Evolutionary conservation across 805 yeast genomes (phyloP).

Genomic region (Ogataea pini): DNA sequence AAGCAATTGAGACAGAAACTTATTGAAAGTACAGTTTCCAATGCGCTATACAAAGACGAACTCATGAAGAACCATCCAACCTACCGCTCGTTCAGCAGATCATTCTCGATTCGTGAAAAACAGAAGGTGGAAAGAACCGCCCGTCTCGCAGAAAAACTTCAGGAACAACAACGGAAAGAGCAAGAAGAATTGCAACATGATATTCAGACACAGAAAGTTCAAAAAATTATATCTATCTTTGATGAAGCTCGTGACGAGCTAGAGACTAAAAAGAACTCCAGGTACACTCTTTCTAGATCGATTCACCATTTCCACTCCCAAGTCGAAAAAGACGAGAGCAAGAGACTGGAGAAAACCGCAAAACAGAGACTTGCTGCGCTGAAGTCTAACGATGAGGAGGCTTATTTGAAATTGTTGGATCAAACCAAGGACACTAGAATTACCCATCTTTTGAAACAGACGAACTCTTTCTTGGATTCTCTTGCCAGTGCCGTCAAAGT

Average conservation of each 20-base stretch:
- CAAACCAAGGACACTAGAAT: conserved; percentile 87
- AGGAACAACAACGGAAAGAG: conserved; percentile 68
- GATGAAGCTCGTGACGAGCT: conserved; percentile 34
- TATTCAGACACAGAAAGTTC: conserved; percentile 51
- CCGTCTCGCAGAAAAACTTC: conserved; percentile 71
- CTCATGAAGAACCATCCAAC: conserved; percentile 53
- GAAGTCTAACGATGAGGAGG: conserved; percentile 87
- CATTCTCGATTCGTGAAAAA: conserved; percentile 66
- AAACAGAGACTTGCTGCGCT: conserved; percentile 85
- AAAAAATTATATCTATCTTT: conserved; percentile 37
- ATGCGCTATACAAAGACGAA: conserved; percentile 55
- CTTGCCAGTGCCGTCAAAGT: conserved; percentile 76
- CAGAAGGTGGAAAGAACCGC: conserved; percentile 74
- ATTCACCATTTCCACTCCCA: conserved; percentile 51
- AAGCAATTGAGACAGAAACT: conserved; percentile 66
- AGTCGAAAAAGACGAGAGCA: conserved; percentile 74
- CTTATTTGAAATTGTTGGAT: conserved; percentile 77
- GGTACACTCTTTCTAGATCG: conserved; percentile 35
- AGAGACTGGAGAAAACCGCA: conserved; percentile 76
- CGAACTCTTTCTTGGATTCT: conserved; percentile 74
- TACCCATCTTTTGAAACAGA: conserved; percentile 78
- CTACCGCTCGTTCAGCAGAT: conserved; percentile 67
- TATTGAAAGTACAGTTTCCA: conserved; percentile 36
- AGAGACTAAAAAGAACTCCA: conserved; percentile 32
- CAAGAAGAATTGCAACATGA: conserved; percentile 51